Conservation (phyloP, 1,284 basidiomycete species). For the Gomphus bonarii region DNA sequence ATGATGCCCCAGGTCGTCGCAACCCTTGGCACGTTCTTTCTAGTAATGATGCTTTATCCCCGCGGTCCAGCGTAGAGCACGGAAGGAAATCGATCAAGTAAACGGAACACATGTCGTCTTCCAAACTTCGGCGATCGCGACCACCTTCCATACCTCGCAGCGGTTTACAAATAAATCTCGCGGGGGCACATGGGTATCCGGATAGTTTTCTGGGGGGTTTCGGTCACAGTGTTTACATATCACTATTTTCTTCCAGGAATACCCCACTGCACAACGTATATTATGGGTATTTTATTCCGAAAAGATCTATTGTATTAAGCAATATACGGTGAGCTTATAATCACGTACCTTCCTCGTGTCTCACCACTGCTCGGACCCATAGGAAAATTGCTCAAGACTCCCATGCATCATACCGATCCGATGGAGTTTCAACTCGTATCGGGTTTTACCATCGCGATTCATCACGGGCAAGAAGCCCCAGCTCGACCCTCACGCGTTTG, state of each 20-base stretch:
- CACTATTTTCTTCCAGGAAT: neutral
- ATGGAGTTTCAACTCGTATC: neutral
- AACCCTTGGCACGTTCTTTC: neutral
- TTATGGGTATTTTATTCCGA: slow-evolving; percentile 24
- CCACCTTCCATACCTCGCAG: slow-evolving; percentile 30
- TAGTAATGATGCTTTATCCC: neutral
- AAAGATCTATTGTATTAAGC: slow-evolving; percentile 22
- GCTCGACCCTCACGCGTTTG: neutral
- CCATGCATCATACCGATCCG: neutral
- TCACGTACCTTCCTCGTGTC: slow-evolving; percentile 9
- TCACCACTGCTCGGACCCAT: neutral
- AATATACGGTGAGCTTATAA: slow-evolving; percentile 26
- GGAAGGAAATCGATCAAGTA: neutral
- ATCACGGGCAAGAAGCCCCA: neutral
- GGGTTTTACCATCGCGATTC: neutral
- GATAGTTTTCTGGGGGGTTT: too few species aligned
- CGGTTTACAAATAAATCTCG: slow-evolving; percentile 33
- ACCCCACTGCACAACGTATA: slow-evolving; percentile 15
- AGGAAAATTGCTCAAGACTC: neutral
- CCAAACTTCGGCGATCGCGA: neutral
- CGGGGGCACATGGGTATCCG: slow-evolving; percentile 13
- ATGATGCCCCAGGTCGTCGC: neutral
- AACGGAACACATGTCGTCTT: neutral
- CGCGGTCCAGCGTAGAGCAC: neutral
- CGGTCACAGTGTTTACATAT: neutral